A percentile compares a stretch with the other conserved stretches of the same genome.
Conservation (phyloP, 495 filamentous ascomycete species). For the Glarea lozoyensis region DNA sequence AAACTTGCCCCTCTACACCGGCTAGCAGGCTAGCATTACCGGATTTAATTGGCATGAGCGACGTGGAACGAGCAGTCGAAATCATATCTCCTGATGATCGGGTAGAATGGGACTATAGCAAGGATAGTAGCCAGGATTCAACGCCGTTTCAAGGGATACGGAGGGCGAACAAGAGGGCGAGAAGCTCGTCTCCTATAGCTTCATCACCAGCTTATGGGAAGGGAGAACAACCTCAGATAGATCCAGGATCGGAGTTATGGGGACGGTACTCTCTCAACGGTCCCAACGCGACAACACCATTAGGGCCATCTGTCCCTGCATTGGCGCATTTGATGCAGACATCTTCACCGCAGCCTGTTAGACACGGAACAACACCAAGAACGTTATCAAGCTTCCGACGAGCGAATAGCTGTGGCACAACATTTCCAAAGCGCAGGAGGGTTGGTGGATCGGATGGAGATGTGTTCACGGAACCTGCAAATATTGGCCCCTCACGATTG, state of each 20-base stretch:
- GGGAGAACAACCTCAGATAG: conserved; percentile 43
- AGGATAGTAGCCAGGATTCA: conserved; percentile 32
- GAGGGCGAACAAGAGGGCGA: conserved; percentile 58
- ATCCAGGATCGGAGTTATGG: conserved; percentile 83
- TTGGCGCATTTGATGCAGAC: conserved; percentile 57
- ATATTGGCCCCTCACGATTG: conserved; percentile 34
- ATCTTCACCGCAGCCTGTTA: conserved; percentile 56
- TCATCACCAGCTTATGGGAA: conserved; percentile 16
- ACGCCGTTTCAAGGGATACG: conserved; percentile 39
- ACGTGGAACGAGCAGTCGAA: conserved; percentile 34
- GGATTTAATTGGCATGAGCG: conserved; percentile 69
- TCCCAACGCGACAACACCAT: conserved; percentile 25
- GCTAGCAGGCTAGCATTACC: conserved; percentile 64
- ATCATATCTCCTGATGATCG: conserved; percentile 59
- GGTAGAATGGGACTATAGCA: conserved; percentile 59
- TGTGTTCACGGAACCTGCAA: conserved; percentile 21
- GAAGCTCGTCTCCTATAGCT: conserved; percentile 64
- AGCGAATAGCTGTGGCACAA: conserved; percentile 60
- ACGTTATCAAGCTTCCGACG: conserved; percentile 50
- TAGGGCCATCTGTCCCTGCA: conserved; percentile 31
- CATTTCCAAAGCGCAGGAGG: conserved; percentile 52
- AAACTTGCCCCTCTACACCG: conserved; percentile 61
- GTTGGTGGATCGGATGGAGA: conserved; percentile 31
- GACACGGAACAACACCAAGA: conserved; percentile 31
- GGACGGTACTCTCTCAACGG: conserved; percentile 52